These are phyloP conservation scores for Pythium oligandrum DNA, from an alignment of 352 stramenopile species.

Conservation along the genomic window DNA sequence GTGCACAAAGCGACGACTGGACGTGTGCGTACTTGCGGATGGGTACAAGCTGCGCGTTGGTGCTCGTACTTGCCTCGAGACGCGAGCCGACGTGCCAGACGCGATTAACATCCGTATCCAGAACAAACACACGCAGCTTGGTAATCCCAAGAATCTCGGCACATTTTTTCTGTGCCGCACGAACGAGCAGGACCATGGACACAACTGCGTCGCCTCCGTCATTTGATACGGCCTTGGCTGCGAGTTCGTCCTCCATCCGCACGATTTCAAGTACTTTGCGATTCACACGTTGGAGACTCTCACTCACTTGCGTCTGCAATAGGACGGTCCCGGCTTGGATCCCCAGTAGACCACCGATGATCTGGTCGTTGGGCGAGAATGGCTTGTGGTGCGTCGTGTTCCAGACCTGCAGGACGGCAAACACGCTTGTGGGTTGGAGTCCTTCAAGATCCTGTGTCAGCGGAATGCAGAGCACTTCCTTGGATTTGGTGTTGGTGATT, in stretches of 20 bases:
- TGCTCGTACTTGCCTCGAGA: slow-evolving; percentile 16
- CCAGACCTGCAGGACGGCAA: slow-evolving; percentile 63
- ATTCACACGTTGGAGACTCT: slow-evolving; percentile 54
- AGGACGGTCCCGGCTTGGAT: slow-evolving; percentile 59
- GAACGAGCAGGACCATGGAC: slow-evolving; percentile 48
- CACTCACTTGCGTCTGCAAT: slow-evolving; percentile 38
- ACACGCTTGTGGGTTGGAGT: slow-evolving; percentile 22
- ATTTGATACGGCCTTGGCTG: slow-evolving; percentile 17
- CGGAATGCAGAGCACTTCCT: slow-evolving; percentile 61
- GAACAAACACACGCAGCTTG: slow-evolving; percentile 59
- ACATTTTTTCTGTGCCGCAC: slow-evolving; percentile 44
- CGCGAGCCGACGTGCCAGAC: slow-evolving; percentile 49
- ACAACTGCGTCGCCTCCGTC: neutral
- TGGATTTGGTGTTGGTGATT: slow-evolving; percentile 49
- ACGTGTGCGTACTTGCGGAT: slow-evolving; percentile 61
- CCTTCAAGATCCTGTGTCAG: slow-evolving; percentile 50
- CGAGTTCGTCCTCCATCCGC: slow-evolving; percentile 39
- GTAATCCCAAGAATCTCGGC: slow-evolving; percentile 55
- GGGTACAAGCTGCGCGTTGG: slow-evolving; percentile 13
- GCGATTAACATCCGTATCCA: slow-evolving; percentile 43
- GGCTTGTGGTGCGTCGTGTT: slow-evolving; percentile 69
- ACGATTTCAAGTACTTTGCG: slow-evolving; percentile 52
- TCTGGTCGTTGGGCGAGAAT: slow-evolving; percentile 73
- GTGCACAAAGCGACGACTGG: slow-evolving; percentile 50
- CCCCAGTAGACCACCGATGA: slow-evolving; percentile 47